Evolutionary conservation across 2,329 filamentous ascomycete species (phyloP), one percentile per base, ranked within the genome.

Genomic region (Cladophialophora psammophila): DNA sequence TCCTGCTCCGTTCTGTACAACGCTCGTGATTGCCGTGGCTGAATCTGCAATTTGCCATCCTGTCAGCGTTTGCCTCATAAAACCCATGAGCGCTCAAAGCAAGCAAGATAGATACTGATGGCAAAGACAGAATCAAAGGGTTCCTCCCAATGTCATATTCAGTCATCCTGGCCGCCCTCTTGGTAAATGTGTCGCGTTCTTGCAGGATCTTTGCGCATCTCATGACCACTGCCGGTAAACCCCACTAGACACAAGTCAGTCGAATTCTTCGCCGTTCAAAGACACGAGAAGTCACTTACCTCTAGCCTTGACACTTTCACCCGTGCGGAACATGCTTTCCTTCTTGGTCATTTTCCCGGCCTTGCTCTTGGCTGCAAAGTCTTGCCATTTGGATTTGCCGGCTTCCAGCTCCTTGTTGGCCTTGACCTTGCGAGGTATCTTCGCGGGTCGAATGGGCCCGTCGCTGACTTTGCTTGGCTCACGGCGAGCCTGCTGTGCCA

Each of bases 311-410:
- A 95, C 86, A 68, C 92, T 90, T 36, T 96, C 93, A 0, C 93
- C 93, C 2, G 94, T 97, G 55, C 94, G 89, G 78, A 97, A 97
- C 94, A 97, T 97, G 84, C 93, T 96, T 57, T 97, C 92, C 81
- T 97, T 97, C 82, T 94, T 94, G 31, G 78, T 78, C 62, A 88
- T 83, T 76, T 92, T 94, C 35, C 69, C 71, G 67, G 82, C 78
- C 76, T 88, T 89, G 66, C 84, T 83, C 78, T 96, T 97, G 75
- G 86, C 84, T 71, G 89, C 91, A 79, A 97, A 99, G 71, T 96
- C 92, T 77, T 97, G 91, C 95, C 95, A 99, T 77, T 95, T 97
- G 75, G 82, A 91, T 83, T 97, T 96, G 75, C 91, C 90, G 70
- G 89, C 91, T 81, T 98, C 94, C 31, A 98, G 85, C 77, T 96